Evolutionary conservation across 208 protist species (phyloP), one percentile per base, ranked within the genome.

Genomic region (Naegleria gruberi): DNA sequence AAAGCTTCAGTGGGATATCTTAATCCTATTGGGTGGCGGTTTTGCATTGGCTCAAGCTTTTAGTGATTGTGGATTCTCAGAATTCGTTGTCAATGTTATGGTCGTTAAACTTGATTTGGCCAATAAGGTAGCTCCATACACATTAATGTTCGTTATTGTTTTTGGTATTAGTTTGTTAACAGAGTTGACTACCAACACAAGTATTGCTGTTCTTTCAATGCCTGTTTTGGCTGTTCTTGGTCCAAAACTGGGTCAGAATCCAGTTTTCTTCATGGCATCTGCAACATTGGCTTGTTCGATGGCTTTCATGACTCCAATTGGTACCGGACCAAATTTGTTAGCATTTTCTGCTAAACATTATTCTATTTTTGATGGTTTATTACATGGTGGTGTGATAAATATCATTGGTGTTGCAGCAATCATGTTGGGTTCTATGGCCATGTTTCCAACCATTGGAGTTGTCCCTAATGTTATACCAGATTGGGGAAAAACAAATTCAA

Each of bases 231-330:
- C 77, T 23, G 43, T 12, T 12, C 43, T 83, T 10, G n/a, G 34
- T 23, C 73, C 73, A 82, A 19, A 40, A 26, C 4, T 83, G 4
- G 2, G 4, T 23, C 77, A 83, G 34, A 83, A 83, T 83, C 77
- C 77, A 83, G 40, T 83, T 44, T 83, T 83, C 2, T 83, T 83
- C 43, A 83, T 83, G 77, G 34, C 43, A n/a, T 37, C 77, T 19
- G 19, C 77, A 15, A 83, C 77, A 19, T 44, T 83, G 40, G 4
- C 5, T 83, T 44, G 37, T 40, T 44, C 37, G 6, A 44, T 40
- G 6, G 77, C 77, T 44, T 83, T 83, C 26, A 83, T 83, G 77
- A 44, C 77, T 26, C 77, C 77, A 83, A 44, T 83, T 44, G 77
- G 77, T n/a, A 83, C 77, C 7, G 34, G 34, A n/a, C 77, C 77